Evolutionary conservation across 305 asterid species (phyloP).

Genomic region (Fraxinus sp.): DNA sequence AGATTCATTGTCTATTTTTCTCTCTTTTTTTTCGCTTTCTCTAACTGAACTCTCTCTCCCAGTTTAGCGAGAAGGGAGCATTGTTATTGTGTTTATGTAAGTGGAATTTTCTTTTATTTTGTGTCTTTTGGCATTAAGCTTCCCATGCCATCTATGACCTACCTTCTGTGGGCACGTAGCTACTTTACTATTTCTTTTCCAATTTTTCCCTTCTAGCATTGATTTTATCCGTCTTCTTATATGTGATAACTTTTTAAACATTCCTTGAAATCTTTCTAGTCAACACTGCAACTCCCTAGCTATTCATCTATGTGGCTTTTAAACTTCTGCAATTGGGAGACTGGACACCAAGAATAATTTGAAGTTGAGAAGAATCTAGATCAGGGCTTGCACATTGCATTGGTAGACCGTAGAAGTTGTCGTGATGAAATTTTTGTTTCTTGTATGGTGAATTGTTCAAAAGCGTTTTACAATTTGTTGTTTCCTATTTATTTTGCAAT

Average conservation of each 20-base stretch:
- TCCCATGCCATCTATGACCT: neutral
- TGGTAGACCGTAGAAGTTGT: neutral
- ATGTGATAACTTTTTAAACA: neutral
- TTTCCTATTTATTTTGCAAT: neutral
- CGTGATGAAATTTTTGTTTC: neutral
- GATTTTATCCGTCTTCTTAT: neutral
- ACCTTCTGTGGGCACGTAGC: neutral
- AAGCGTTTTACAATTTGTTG: neutral
- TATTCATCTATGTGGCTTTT: neutral
- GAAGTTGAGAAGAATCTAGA: neutral
- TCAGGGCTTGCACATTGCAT: neutral
- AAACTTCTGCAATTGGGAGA: neutral
- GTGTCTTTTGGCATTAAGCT: neutral
- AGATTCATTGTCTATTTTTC: neutral
- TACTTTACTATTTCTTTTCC: neutral
- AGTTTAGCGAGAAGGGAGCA: neutral
- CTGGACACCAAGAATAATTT: neutral
- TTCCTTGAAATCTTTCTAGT: neutral
- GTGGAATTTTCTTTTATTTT: neutral
- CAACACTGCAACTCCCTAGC: neutral
- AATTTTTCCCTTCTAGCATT: neutral
- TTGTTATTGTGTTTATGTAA: neutral
- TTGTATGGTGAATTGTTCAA: neutral
- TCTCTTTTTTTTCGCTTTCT: neutral
- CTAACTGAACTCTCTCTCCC: neutral